Percentiles rank a stretch among this genome's conserved stretches.
These are phyloP conservation scores for Plectosphaerella sp. DNA, from an alignment of 2,329 filamentous ascomycete species.

Conservation along the genomic window DNA sequence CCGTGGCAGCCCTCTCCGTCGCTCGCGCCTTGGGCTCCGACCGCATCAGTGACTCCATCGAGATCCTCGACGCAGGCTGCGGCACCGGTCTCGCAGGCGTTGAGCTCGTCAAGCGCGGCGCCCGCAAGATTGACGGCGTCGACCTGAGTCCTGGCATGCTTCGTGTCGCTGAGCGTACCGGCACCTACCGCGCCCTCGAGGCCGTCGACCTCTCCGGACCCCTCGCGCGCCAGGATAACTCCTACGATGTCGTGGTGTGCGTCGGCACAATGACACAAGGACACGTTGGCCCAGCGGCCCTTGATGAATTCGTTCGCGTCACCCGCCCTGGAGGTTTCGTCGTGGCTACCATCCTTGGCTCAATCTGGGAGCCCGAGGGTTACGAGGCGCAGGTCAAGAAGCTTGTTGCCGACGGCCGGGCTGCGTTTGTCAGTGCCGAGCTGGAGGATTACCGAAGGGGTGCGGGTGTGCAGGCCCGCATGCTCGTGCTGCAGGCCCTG, in stretches of 20 bases:
- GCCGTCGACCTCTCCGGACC: conserved; percentile 40
- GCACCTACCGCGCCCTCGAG: conserved; percentile 39
- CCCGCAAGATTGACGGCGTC: conserved; percentile 43
- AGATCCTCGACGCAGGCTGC: conserved; percentile 51
- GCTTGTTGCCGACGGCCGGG: conserved; percentile 20
- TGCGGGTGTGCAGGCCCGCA: conserved; percentile 22
- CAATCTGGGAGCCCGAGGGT: conserved; percentile 43
- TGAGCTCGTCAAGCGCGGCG: conserved; percentile 36
- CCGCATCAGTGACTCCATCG: conserved; percentile 14
- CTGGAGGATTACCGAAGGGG: conserved; percentile 25
- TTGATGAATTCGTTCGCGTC: conserved; percentile 46
- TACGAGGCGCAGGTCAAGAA: conserved; percentile 40
- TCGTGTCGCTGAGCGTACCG: conserved; percentile 40
- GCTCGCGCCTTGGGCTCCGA: conserved; percentile 20
- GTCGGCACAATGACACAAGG: conserved; percentile 51
- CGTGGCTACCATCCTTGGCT: conserved; percentile 45
- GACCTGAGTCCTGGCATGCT: conserved; percentile 51
- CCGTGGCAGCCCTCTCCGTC: conserved; percentile 27
- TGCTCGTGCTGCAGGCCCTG: conserved; percentile 22
- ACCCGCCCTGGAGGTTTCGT: conserved; percentile 41
- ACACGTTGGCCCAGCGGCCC: conserved; percentile 45
- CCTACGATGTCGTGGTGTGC: conserved; percentile 48
- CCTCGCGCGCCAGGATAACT: conserved; percentile 30
- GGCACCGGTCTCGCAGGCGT: conserved; percentile 50
- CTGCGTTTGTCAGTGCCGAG: conserved; percentile 21